These are phyloP conservation scores for Orbilia javanica DNA, from an alignment of 2,329 filamentous ascomycete species.

Conservation along the genomic window DNA sequence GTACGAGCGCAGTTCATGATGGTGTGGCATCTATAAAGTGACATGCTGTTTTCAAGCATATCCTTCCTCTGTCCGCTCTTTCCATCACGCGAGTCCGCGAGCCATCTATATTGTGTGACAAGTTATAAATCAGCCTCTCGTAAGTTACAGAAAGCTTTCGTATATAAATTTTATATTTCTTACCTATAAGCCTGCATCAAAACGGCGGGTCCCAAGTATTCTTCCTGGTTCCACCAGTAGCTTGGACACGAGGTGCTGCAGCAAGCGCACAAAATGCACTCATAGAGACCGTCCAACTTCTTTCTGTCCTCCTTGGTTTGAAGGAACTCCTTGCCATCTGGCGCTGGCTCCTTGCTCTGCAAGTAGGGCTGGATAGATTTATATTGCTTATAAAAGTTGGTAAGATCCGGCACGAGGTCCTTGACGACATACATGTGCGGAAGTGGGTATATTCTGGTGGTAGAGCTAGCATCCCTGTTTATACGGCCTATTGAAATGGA, in stretches of 20 bases:
- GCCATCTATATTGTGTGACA: constrained; percentile 71
- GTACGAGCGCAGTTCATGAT: constrained; percentile 96
- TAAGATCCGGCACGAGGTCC: constrained; percentile 97
- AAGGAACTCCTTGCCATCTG: constrained; percentile 89
- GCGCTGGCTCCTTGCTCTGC: constrained; percentile 85
- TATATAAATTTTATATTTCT: not conserved
- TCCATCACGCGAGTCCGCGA: constrained; percentile 94
- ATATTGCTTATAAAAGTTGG: constrained; percentile 99
- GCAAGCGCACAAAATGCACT: constrained; percentile 99
- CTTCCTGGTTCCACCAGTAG: constrained; percentile 99
- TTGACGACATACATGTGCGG: constrained; percentile 99
- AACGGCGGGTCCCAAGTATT: constrained; percentile 96
- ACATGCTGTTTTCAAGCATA: constrained; percentile 98
- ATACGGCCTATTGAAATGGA: constrained; percentile 80
- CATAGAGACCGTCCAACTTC: constrained; percentile 98
- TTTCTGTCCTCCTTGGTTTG: constrained; percentile 91
- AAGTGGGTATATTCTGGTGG: constrained; percentile 95
- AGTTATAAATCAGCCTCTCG: not conserved
- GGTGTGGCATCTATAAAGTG: constrained; percentile 97
- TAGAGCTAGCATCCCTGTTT: constrained; percentile 81
- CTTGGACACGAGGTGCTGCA: constrained; percentile 99
- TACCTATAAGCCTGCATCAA: constrained; percentile 92
- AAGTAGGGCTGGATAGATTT: constrained; percentile 99
- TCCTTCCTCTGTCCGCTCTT: constrained; percentile 87
- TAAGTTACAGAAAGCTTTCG: not conserved